Evolutionary conservation across 2,329 filamentous ascomycete species (phyloP), one percentile per base, ranked within the genome.

Genomic region (Diaporthe destruens): DNA sequence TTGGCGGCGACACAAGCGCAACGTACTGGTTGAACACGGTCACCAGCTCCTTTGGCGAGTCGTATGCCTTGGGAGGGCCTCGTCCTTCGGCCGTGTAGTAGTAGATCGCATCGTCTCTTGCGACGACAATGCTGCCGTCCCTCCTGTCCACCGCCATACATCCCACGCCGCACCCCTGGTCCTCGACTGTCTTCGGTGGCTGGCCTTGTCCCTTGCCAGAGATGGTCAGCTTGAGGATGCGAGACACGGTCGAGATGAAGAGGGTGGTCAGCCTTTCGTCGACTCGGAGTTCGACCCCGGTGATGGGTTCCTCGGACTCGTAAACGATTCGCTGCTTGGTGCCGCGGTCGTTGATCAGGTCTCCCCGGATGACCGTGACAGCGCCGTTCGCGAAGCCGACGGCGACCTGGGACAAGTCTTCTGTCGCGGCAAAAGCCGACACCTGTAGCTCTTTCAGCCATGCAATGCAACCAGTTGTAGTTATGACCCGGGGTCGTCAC

Each of bases 331-430:
- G 91, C 81, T 99, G 96, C 80, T 94, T 95, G 14, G 96, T 95
- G 29, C 97, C 96, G 72, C 96, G 91, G 81, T 99, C 96, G 81
- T 99, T 95, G 77, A 99, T 94, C 63, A 99, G 86, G 80, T 99
- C 96, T 74, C 97, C 96, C 72, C 96, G 90, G 72, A 99, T 94
- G 36, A 99, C 91, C 0, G 95, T 97, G 16, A 99, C 96, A 0
- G 95, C 91, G 9, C 96, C 96, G 82, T 99, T 98, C 16, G 93
- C 96, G 80, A 99, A 99, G 6, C 96, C 97, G 8, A 98, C 93
- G 5, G 96, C 96, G 36, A 98, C 90, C 84, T 99, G 96, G 6
- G 94, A 94, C 32, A 99, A 86, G 82, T 98, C 95, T 63, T 95
- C 93, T 36, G 96, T 90, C 0, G 94, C 93, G 16, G 95, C 90